Evolutionary conservation across 257 asterid species (phyloP).

Genomic region (Solanum chiquidenum): DNA sequence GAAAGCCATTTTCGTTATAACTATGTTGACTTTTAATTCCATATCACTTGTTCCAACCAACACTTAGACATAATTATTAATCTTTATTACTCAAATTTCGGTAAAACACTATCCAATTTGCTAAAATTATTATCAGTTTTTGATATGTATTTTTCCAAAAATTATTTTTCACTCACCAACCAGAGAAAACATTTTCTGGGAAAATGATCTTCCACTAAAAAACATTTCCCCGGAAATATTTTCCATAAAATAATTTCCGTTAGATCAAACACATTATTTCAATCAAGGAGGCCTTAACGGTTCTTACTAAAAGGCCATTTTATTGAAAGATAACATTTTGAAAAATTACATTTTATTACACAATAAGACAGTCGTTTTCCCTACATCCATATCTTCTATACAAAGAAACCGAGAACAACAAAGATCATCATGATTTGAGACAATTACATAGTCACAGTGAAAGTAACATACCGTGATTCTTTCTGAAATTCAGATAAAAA

Average conservation of each 20-base stretch:
- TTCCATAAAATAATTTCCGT: background rate
- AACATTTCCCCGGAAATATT: background rate
- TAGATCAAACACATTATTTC: background rate
- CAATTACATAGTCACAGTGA: background rate
- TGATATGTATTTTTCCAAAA: background rate
- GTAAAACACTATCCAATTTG: background rate
- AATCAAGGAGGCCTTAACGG: background rate
- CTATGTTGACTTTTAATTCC: background rate
- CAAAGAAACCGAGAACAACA: background rate
- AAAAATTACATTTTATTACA: background rate
- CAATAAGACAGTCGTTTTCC: background rate
- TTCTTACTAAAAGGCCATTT: background rate
- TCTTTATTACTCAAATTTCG: background rate
- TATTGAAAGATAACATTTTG: background rate
- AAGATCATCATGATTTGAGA: background rate
- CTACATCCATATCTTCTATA: background rate
- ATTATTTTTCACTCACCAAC: background rate
- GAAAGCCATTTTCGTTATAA: background rate
- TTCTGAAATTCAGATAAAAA: conserved; percentile 78
- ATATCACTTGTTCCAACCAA: background rate
- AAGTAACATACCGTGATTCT: conserved; percentile 51
- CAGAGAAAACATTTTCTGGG: background rate
- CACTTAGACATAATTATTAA: background rate
- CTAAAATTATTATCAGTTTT: background rate
- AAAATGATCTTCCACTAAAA: background rate